A percentile compares a stretch with the other conserved stretches of the same genome.
Evolutionary conservation across 495 filamentous ascomycete genomes (phyloP).

Genomic region (Penicillium silybi): DNA sequence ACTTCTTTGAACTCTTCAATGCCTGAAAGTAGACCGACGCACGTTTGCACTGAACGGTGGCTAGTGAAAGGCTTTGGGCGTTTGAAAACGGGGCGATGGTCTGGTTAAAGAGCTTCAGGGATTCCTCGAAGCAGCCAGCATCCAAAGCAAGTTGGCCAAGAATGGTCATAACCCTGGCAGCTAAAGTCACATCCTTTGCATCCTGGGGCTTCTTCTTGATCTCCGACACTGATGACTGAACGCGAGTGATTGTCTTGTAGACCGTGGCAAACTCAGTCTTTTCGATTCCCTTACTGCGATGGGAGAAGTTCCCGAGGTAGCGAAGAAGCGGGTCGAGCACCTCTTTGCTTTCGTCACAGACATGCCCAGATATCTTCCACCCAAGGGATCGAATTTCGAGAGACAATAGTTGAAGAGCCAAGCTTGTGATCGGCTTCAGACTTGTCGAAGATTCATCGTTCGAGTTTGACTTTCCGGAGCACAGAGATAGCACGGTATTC

Average conservation of each 20-base stretch:
- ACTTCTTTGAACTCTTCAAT: slow-evolving; percentile 25
- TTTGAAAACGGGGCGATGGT: slow-evolving; percentile 29
- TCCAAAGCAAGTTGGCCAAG: slow-evolving; percentile 46
- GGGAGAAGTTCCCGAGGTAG: slow-evolving; percentile 59
- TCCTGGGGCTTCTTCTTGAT: slow-evolving; percentile 25
- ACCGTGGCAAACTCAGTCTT: slow-evolving; percentile 38
- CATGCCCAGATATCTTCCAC: slow-evolving; percentile 70
- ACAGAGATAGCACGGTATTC: slow-evolving; percentile 61
- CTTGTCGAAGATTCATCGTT: slow-evolving; percentile 38
- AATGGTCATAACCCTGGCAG: slow-evolving; percentile 31
- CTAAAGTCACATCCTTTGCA: slow-evolving; percentile 22
- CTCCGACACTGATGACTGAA: slow-evolving; percentile 32
- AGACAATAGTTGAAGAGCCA: slow-evolving; percentile 65
- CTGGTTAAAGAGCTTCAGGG: slow-evolving; percentile 36
- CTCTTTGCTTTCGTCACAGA: slow-evolving; percentile 64
- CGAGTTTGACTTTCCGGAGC: slow-evolving; percentile 35
- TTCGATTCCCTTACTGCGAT: slow-evolving; percentile 44
- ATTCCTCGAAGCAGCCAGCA: slow-evolving; percentile 42
- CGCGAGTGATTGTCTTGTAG: slow-evolving; percentile 36
- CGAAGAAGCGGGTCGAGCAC: slow-evolving; percentile 64
- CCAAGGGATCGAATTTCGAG: slow-evolving; percentile 62
- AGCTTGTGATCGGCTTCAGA: slow-evolving; percentile 54
- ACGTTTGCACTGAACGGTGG: slow-evolving; percentile 42
- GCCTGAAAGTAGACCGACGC: slow-evolving; percentile 39
- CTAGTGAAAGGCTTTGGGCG: slow-evolving; percentile 33